Evolutionary conservation across 257 asterid species (phyloP), one percentile per base, ranked within the genome.

Genomic region (Solanum chiquidenum): DNA sequence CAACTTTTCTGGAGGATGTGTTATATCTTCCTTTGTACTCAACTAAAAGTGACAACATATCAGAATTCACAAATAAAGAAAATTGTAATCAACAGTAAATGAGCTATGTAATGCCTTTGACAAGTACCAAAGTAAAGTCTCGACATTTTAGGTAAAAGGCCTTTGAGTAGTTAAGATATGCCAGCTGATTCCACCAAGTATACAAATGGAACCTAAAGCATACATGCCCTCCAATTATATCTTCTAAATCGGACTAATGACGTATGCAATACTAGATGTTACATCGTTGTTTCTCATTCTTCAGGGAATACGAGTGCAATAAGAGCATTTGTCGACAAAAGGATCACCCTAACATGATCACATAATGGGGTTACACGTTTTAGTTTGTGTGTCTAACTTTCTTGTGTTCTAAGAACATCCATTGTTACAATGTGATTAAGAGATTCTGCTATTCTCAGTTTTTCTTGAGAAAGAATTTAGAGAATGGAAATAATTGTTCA

Each of bases 11-110:
- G 85, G 85, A 33, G 68, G 76, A 83, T 62, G 76, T 74, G 79
- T 69, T 9, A 64, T 40, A 40, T 89, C 91, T 34, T 90, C 92
- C 60, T 90, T 82, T 60, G 74, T 42, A 86, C 21, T 69, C 75
- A 75, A 83, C 95, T 37, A 10, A 60, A 42, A 40, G 12, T 21
- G 10, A 40, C 25, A 27, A 6, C 68, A 85, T 38, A 40, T 82
- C 25, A 85, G 40, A 25, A 79, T 42, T 4, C 7, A 79, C 20
- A 25, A 42, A 79, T 25, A 77, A 40, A 40, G 84, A 77, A 13
- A 12, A 13, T 34, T n/a, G 20, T 18, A 80, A 46, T 46, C 40
- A 44, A 8, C 66, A 44, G 18, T 79, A 79, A 6, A 27, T 44
- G 25, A 79, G 18, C 25, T 44, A 44, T 14, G 25, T 3, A 44